Evolutionary conservation across 2,329 filamentous ascomycete species (phyloP), one percentile per base, ranked within the genome.

Genomic region (Aspergillus cejpii): DNA sequence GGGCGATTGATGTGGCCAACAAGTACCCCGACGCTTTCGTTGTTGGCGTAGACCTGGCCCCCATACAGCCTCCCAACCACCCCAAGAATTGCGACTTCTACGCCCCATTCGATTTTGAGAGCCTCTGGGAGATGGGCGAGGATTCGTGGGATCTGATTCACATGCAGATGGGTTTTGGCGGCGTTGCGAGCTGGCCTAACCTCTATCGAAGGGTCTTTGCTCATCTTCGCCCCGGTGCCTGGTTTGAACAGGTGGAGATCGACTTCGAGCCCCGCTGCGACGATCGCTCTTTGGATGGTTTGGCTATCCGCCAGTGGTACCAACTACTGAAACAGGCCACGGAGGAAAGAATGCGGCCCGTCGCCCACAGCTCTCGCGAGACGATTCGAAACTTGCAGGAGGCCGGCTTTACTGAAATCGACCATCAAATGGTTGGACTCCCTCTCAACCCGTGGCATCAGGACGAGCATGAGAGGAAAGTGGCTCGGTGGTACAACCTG

Each of bases 231-330:
- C 87, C 88, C 1, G 83, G 83, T 1, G 76, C 72, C 31, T 91
- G 90, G 43, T 76, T 96, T 44, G 90, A 97, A 66, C 88, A 94
- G 55, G 79, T 94, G 38, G 91, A 97, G 63, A 84, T 97, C 43
- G 88, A 97, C 65, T 86, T 86, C 66, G 73, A 78, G 38, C 87
- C 88, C 14, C 80, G 80, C 41, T 85, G 81, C 59, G 83, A 88
- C 51, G 80, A 86, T 55, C 75, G 76, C 27, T 79, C 79, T 1
- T 67, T 85, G 11, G 58, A 59, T 27, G 60, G 61, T 7, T 80
- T 83, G 6, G 71, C 75, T 21, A 69, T 91, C 12, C 66, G 72
- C 36, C 70, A 79, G 55, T 95, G 89, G 89, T 84, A 83, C 50
- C 68, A 78, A 20, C 78, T 79, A 45, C 70, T 94, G 45, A 74